Conservation (phyloP, 306 rosid species). For the Dalbergia oliveri region DNA sequence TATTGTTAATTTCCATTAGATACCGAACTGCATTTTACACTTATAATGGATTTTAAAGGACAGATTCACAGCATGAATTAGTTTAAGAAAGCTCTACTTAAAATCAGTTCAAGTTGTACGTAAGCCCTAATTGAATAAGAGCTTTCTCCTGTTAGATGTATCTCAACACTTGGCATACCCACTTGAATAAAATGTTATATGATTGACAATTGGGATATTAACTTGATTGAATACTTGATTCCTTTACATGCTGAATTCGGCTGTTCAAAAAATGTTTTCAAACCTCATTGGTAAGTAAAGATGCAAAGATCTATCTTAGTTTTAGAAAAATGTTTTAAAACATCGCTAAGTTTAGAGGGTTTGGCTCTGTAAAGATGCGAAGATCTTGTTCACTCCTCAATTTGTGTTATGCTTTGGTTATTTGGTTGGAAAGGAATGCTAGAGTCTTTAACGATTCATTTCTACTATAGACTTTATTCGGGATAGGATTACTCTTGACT, state of each 20-base stretch:
- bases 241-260: neutral
- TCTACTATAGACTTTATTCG: too few relatives aligned
- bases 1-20: neutral
- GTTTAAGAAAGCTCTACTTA: neutral
- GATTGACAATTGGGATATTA: constrained; percentile 8
- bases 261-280: neutral
- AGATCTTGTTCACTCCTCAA: too few relatives aligned
- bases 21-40: constrained; percentile 28
- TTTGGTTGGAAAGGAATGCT: too few relatives aligned
- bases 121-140: neutral
- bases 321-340: too few relatives aligned
- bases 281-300: neutral
- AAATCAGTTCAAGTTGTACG: neutral
- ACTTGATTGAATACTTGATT: neutral
- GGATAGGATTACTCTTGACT: too few relatives aligned
- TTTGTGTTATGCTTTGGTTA: too few relatives aligned
- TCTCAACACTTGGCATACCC: too few relatives aligned
- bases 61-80: constrained; percentile 5
- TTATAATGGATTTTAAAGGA: constrained; percentile 4
- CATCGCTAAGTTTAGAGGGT: too few relatives aligned
- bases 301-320: too few relatives aligned
- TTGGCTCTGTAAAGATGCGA: too few relatives aligned
- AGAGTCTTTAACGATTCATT: too few relatives aligned
- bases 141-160: neutral
- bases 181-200: neutral